Evolutionary conservation across 2,329 filamentous ascomycete species (phyloP).

Genomic region (Fusarium multiceps): DNA sequence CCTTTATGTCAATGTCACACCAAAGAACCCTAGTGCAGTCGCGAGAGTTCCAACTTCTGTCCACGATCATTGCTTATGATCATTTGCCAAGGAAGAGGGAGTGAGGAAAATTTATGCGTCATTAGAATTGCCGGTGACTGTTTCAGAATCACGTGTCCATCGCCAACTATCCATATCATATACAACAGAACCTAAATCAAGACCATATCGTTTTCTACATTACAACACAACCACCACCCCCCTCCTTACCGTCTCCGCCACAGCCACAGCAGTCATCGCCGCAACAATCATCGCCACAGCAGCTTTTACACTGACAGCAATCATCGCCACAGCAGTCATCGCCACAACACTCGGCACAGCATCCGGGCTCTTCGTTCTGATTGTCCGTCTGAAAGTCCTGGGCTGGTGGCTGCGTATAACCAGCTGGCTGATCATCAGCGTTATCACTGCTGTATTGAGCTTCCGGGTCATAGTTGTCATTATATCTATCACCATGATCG

Average conservation of each 20-base stretch:
- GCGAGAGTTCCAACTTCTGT: not conserved
- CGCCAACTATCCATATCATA: not conserved
- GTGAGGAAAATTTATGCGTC: fast-evolving
- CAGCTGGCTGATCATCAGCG: not conserved
- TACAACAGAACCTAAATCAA: not conserved
- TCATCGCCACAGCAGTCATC: not conserved
- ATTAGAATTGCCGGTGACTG: not conserved
- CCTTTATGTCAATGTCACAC: not conserved
- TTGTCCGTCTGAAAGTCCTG: not conserved
- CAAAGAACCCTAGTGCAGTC: not conserved
- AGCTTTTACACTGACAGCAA: not conserved
- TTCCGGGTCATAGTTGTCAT: not conserved
- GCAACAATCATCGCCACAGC: not conserved
- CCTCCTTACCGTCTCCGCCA: not conserved
- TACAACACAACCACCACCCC: constrained; percentile 13
- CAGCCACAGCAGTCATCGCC: not conserved
- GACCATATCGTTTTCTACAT: not conserved
- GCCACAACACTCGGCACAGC: not conserved
- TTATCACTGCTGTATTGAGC: not conserved
- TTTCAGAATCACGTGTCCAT: not conserved
- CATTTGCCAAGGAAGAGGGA: not conserved
- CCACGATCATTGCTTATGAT: not conserved
- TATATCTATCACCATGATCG: not conserved
- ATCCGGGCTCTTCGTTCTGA: not conserved
- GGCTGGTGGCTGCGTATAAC: not conserved